Base-by-base conservation (phyloP, 2,329 filamentous ascomycete genomes). In the Passalora sequoiae region DNA sequence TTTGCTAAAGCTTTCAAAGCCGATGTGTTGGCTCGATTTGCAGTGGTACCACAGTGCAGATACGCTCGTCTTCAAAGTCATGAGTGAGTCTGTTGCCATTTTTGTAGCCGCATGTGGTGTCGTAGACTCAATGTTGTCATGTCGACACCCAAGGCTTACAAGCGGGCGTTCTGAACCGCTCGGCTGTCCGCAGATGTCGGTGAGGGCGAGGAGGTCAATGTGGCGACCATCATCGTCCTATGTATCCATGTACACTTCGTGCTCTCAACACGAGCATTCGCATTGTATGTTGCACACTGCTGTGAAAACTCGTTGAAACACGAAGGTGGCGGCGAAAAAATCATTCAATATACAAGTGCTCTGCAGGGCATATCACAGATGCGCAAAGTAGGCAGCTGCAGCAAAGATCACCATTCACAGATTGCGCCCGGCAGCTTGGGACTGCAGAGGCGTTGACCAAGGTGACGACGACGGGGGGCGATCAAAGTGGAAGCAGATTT, bases 351-450 rank as follows among this genome's bases (percentile, higher is more conserved):
- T 27, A 27, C 6, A 7, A 27, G 24, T 27, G 24, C 24, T 7
- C 12, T 27, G 24, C 6, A 27, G 24, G 12, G 12, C n/a, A n/a
- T n/a, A n/a, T n/a, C n/a, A 27, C 12, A 16, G 4, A 3, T 3
- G 29, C 29, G 29, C 29, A 32, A 16, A 16, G 16, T 8, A 32
- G 3, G 4, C 16, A 15, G 16, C n/a, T n/a, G 29, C 15, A 20
- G 20, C 19, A 36, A 17, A 36, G 33, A 8, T 9, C 8, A 5
- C 13, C 13, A n/a, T 17, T 21, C 9, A 29, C 45, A 51, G 36
- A 53, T 53, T 53, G 52, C 52, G 52, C 50, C 52, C 47, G 52
- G 41, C 16, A 40, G 30, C 16, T 8, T 20, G n/a, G 9, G 21
- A 25, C n/a, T 30, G n/a, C 3, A 28, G 16, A 21, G 4, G 24